Percentiles rank a stretch among this genome's conserved stretches.
Evolutionary conservation across 1,139 yeast genomes (phyloP).

Genomic region (Suhomyces panamericanus): DNA sequence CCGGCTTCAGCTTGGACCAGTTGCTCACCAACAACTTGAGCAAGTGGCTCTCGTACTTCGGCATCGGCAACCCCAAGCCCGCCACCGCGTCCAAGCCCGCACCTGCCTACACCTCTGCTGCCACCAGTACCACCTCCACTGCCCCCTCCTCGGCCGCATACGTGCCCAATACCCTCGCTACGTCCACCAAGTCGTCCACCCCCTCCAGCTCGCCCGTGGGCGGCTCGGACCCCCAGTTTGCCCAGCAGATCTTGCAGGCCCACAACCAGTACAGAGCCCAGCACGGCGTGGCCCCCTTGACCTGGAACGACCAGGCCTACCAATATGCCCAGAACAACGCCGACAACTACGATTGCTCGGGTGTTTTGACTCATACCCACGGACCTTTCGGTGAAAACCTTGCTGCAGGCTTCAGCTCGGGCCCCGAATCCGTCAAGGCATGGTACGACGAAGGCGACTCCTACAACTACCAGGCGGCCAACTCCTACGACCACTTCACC

Average conservation of each 20-base stretch:
- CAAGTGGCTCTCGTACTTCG: constrained; percentile 17
- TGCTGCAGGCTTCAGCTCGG: constrained; percentile 68
- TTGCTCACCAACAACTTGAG: constrained; percentile 12
- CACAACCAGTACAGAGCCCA: constrained; percentile 71
- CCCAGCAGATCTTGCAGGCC: constrained; percentile 46
- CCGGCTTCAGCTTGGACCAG: constrained; percentile 11
- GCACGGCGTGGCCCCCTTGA: constrained; percentile 59
- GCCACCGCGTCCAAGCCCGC: neutral
- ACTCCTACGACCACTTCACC: constrained; percentile 41
- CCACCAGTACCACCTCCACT: constrained; percentile 1
- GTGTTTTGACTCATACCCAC: constrained; percentile 69
- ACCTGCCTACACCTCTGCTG: constrained; percentile 1
- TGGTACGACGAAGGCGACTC: constrained; percentile 75
- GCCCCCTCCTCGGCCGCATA: neutral
- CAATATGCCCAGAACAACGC: constrained; percentile 71
- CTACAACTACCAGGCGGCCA: constrained; percentile 52
- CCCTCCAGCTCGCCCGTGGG: constrained; percentile 1
- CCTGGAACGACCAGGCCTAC: constrained; percentile 68
- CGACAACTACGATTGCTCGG: constrained; percentile 67
- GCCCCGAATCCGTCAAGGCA: constrained; percentile 61
- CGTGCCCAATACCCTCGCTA: constrained; percentile 1
- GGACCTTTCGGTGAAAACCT: constrained; percentile 86
- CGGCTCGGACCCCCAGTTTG: constrained; percentile 29
- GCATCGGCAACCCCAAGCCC: constrained; percentile 7
- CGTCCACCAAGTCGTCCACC: neutral